Evolutionary conservation across 176 grass and related monocot species (phyloP).

Genomic region (Luzula sylvatica): DNA sequence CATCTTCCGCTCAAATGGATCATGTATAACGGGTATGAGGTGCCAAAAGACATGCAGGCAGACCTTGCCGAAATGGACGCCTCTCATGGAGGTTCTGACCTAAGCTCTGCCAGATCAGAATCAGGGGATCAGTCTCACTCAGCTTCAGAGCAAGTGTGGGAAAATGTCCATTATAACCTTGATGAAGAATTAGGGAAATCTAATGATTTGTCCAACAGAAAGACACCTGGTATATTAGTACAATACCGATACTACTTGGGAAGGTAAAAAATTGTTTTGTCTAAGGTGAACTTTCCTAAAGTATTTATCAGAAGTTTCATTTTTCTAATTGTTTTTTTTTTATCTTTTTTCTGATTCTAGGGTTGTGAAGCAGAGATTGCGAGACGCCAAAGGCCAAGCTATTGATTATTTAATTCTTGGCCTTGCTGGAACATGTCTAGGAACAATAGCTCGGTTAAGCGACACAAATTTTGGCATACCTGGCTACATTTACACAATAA

Average conservation of each 20-base stretch:
- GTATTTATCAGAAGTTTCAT: background rate
- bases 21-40: conserved; percentile 75
- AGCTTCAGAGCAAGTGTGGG: conserved; percentile 28
- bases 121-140: conserved; percentile 20
- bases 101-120: background rate
- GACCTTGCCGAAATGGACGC: conserved; percentile 22
- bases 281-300: background rate
- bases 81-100: background rate
- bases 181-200: conserved; percentile 46
- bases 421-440: conserved; percentile 69
- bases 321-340: background rate
- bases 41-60: conserved; percentile 73
- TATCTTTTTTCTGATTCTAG: no score
- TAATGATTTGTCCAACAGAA: conserved; percentile 47
- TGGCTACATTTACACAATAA: conserved; percentile 78
- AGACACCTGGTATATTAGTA: conserved; percentile 49
- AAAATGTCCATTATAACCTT: conserved; percentile 45
- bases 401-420: conserved; percentile 65
- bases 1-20: conserved; percentile 82
- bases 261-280: conserved; percentile 34
- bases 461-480: conserved; percentile 62
- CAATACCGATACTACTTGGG: conserved; percentile 80
- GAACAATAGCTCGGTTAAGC: conserved; percentile 71
- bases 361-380: conserved; percentile 61
- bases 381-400: conserved; percentile 58